Evolutionary conservation across 2,329 filamentous ascomycete species (phyloP).

Genomic region (Botrytis tulipae): DNA sequence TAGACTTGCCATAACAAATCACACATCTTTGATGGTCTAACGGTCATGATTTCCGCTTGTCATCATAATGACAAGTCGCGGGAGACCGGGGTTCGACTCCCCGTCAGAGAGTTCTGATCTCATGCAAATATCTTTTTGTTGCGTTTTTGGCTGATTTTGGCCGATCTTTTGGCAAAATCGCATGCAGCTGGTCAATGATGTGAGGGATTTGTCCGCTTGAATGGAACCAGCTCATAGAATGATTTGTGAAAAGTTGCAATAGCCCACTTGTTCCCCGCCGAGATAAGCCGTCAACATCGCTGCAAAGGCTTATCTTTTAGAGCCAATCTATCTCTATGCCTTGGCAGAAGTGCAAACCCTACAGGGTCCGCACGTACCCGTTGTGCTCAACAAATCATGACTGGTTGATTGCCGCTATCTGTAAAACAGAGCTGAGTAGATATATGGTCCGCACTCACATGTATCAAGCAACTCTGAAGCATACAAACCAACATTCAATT

Average conservation of each 20-base stretch:
- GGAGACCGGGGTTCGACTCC: conserved; percentile 35
- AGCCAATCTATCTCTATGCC: neutral
- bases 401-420: neutral
- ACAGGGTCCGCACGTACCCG: neutral
- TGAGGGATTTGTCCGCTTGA: too few relatives aligned
- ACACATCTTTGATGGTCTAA: conserved; percentile 38
- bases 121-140: neutral
- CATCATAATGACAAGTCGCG: conserved; percentile 25
- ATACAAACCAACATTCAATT: neutral
- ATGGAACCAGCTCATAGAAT: neutral
- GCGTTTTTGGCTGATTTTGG: too few relatives aligned
- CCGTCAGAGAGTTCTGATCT: neutral
- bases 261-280: too few relatives aligned
- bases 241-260: neutral
- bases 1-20: too few relatives aligned
- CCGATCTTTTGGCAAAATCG: too few relatives aligned
- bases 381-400: neutral
- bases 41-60: conserved; percentile 41
- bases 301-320: neutral
- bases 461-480: neutral
- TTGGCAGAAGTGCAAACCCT: neutral
- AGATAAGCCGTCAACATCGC: neutral
- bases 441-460: too few relatives aligned
- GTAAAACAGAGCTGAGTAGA: neutral
- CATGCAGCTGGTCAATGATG: too few relatives aligned